Evolutionary conservation across 2,329 filamentous ascomycete genomes (phyloP).

Genomic region (Hypocreales sp.): DNA sequence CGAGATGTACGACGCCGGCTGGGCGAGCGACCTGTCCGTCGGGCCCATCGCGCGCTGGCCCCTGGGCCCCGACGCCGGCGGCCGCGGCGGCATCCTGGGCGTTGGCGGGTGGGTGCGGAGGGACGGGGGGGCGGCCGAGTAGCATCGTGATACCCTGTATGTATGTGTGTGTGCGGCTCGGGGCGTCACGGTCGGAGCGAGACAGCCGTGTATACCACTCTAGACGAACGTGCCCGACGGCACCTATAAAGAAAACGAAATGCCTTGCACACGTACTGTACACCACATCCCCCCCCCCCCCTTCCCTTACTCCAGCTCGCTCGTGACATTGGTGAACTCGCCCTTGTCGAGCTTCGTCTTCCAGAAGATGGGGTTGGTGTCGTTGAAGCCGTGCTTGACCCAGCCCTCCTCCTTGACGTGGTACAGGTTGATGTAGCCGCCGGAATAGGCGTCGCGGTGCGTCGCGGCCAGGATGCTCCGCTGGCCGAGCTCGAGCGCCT

Average conservation of each 20-base stretch:
- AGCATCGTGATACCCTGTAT: no score
- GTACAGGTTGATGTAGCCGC: conserved; percentile 97
- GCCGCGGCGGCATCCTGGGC: conserved; percentile 44
- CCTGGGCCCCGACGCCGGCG: conserved; percentile 45
- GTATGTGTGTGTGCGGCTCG: no score
- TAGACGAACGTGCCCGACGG: no score
- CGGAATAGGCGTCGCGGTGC: conserved; percentile 95
- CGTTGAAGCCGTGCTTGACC: conserved; percentile 96
- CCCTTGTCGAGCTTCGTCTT: conserved; percentile 97
- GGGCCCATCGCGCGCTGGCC: conserved; percentile 55
- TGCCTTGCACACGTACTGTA: no score
- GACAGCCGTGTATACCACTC: no score
- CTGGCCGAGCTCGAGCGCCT: conserved; percentile 78
- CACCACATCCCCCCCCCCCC: no score
- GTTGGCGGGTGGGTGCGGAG: conserved; percentile 28
- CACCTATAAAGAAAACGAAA: no score
- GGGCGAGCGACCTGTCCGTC: conserved; percentile 44
- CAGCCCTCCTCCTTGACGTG: conserved; percentile 98
- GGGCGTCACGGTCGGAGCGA: no score
- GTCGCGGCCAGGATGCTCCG: conserved; percentile 92
- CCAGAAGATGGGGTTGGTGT: conserved; percentile 99
- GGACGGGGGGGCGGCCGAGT: not conserved
- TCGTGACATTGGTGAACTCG: conserved; percentile 93
- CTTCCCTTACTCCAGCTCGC: conserved; percentile 42
- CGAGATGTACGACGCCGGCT: conserved; percentile 81